phyloP scores from a whole-genome alignment of 495 filamentous ascomycete genomes.

The Ascobolus immersus region DNA sequence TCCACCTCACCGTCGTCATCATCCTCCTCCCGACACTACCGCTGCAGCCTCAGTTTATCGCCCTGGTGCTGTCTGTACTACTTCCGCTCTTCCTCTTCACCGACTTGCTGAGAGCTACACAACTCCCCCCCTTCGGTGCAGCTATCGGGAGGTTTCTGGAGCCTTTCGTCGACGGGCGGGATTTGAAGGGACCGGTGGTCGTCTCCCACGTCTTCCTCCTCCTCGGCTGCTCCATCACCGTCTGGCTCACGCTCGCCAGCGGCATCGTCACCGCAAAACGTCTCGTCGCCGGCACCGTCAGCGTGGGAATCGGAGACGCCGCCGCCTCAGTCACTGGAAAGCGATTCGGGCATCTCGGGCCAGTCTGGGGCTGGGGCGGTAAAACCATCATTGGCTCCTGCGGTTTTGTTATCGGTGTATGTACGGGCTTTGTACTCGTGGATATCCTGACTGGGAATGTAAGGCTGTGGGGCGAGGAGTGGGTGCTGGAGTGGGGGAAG shows the following conservation, averaged over 20 bases:
- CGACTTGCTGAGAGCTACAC: slow-evolving; percentile 68
- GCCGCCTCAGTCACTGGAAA: slow-evolving; percentile 80
- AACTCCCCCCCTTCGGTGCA: slow-evolving; percentile 65
- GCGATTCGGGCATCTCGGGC: slow-evolving; percentile 55
- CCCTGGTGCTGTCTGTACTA: slow-evolving; percentile 47
- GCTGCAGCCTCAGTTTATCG: slow-evolving; percentile 59
- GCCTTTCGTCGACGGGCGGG: slow-evolving; percentile 82
- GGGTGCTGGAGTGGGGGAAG: slow-evolving; percentile 19
- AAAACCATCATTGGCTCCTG: slow-evolving; percentile 81
- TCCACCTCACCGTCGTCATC: slow-evolving; percentile 90
- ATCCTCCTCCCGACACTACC: slow-evolving; percentile 77
- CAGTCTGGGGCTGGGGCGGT: slow-evolving; percentile 93
- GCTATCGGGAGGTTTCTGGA: slow-evolving; percentile 64
- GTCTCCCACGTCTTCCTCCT: slow-evolving; percentile 89
- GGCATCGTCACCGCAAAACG: slow-evolving; percentile 27
- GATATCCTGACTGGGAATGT: slow-evolving; percentile 46
- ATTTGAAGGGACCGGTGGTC: slow-evolving; percentile 79
- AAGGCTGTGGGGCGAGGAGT: slow-evolving; percentile 34
- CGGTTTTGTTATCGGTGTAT: slow-evolving; percentile 64
- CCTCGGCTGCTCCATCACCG: slow-evolving; percentile 80
- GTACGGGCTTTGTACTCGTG: slow-evolving; percentile 42
- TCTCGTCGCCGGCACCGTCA: slow-evolving; percentile 76
- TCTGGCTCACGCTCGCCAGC: slow-evolving; percentile 62
- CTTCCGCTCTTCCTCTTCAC: slow-evolving; percentile 64
- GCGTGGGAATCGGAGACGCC: slow-evolving; percentile 85